Conservation (phyloP, 106 monocot genomes). For the Apostasia ramifera region DNA sequence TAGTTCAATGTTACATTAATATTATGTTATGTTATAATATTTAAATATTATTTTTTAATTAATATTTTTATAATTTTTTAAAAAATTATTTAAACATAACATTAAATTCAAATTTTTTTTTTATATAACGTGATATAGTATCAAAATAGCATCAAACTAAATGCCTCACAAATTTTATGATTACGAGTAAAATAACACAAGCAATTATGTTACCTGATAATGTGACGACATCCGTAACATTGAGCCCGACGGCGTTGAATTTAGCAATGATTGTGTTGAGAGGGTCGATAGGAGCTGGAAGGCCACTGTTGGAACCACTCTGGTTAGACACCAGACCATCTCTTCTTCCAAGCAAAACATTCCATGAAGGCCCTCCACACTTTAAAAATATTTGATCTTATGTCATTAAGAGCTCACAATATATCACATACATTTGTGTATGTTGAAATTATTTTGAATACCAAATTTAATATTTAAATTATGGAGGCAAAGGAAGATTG, state of each 20-base stretch:
- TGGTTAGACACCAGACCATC: conserved; percentile 58
- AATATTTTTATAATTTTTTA: neutral
- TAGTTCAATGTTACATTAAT: too few species aligned
- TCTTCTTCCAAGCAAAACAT: conserved; percentile 56
- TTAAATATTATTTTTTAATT: neutral
- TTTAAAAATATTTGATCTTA: neutral
- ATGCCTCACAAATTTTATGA: neutral
- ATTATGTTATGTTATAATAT: neutral
- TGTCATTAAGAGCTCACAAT: too few species aligned
- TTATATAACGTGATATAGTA: too few species aligned
- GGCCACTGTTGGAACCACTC: conserved; percentile 35
- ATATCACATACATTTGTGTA: too few species aligned
- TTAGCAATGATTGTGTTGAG: conserved; percentile 38
- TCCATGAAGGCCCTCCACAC: conserved; percentile 56
- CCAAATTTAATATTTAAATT: too few species aligned
- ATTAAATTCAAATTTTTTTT: too few species aligned
- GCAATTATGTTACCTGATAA: conserved; percentile 35
- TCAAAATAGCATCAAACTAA: too few species aligned
- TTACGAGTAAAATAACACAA: neutral
- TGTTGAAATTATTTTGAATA: too few species aligned
- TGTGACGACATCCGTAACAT: conserved; percentile 50
- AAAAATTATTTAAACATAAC: neutral
- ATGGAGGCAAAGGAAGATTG: too few species aligned
- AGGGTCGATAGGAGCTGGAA: conserved; percentile 38
- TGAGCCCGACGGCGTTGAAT: conserved; percentile 52